Evolutionary conservation across 129 eudicot genomes (phyloP), one percentile per base, ranked within the genome.

Genomic region (Apium graveolens): DNA sequence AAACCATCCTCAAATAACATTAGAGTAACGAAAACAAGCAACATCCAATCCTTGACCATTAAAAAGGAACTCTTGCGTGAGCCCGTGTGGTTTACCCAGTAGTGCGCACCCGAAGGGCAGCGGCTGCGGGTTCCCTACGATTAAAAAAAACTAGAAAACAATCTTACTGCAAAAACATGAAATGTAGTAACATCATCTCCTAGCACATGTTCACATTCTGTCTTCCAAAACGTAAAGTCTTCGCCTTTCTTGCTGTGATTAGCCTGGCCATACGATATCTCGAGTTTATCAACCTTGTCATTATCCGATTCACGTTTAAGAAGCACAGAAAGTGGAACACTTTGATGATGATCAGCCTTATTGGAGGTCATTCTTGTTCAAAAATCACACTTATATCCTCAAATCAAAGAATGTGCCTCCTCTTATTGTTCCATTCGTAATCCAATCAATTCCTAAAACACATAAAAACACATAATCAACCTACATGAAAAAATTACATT

Each of bases 161-260:
- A 34, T 43, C 74, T 71, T 88, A 96, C 97, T 92, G 83, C 99
- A 29, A 92, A 96, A 77, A 89, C 99, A 68, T 92, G 91, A 79
- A 81, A 96, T 0, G 95, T 90, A 38, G 99, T 81, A 62, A 92
- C 91, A 71, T 97, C 99, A 81, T 96, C 99, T 44, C 96, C 97
- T 63, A 88, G 76, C 27, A 80, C 85, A 17, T 96, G 89, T 74
- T 92, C 89, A 73, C 99, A 92, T 82, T 90, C 97, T 0, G 93
- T 88, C 88, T 96, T 96, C 35, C 90, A 7, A 73, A 96, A 73
- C 10, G 97, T 85, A 35, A 87, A 86, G 70, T 96, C 99, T 72
- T 96, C 99, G 37, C 99, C 99, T 86, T 96, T 96, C 85, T 96
- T 96, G 80, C 97, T 90, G 79, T 96, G 97, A 41, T 82, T 84